Evolutionary conservation across 2,329 filamentous ascomycete genomes (phyloP).

Genomic region (Tolypocladium inflatum): DNA sequence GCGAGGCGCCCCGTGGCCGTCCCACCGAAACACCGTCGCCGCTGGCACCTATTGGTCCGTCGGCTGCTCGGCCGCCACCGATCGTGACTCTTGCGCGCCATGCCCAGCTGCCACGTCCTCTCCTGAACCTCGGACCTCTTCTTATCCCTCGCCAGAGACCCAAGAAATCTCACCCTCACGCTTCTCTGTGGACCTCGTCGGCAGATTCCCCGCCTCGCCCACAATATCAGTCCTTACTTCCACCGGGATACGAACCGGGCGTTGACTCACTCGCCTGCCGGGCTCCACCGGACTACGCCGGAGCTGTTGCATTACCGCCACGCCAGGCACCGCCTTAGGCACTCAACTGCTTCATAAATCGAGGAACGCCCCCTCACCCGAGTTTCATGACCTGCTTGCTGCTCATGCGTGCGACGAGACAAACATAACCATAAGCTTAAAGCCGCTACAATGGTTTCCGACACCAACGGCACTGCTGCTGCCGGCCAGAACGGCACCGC

Average conservation of each 20-base stretch:
- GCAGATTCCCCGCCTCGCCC: neutral
- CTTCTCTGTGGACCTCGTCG: neutral
- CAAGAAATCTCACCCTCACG: neutral
- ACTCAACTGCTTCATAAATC: neutral
- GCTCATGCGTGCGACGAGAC: neutral
- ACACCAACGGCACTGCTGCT: conserved; percentile 3
- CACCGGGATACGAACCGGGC: neutral
- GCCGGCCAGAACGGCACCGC: neutral
- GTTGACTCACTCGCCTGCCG: neutral
- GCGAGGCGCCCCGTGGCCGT: neutral
- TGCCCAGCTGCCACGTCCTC: neutral
- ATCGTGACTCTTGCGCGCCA: neutral
- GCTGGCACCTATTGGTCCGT: neutral
- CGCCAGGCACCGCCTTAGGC: neutral
- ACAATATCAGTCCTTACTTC: neutral
- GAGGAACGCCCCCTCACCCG: neutral
- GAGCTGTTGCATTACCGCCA: neutral
- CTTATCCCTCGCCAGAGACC: neutral
- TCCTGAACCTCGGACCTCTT: neutral
- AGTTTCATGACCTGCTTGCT: neutral
- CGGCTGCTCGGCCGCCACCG: neutral
- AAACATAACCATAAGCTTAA: neutral
- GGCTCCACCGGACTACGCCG: neutral
- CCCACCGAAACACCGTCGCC: neutral
- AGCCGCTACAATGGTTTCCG: conserved; percentile 13